Evolutionary conservation across 352 stramenopile species (phyloP).

Genomic region (Phytophthora pistaciae): DNA sequence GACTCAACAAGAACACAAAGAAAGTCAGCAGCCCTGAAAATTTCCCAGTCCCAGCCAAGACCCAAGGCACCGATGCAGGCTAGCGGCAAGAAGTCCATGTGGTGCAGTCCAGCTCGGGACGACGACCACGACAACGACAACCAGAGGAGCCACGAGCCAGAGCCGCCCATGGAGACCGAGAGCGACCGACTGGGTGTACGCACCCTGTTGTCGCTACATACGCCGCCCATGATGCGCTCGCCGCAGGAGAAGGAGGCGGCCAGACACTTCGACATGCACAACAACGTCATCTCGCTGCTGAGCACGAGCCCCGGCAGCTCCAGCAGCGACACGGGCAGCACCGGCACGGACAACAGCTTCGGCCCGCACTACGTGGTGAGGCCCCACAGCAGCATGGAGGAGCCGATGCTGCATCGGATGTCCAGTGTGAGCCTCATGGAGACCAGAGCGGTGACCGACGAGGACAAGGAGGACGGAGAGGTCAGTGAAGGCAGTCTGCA

Average conservation of each 20-base stretch:
- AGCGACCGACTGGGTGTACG: conserved; percentile 27
- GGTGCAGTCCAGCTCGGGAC: conserved; percentile 28
- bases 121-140: background rate
- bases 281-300: conserved; percentile 39
- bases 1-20: conserved; percentile 20
- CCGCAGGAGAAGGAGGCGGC: conserved; percentile 24
- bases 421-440: conserved; percentile 63
- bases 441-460: background rate
- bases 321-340: conserved; percentile 48
- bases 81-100: conserved; percentile 30
- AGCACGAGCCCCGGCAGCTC: conserved; percentile 36
- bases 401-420: conserved; percentile 50
- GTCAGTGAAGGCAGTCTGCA: conserved; percentile 7
- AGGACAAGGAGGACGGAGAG: conserved; percentile 27
- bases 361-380: conserved; percentile 10
- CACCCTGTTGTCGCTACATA: conserved; percentile 36
- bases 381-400: conserved; percentile 15
- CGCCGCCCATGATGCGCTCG: conserved; percentile 25
- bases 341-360: conserved; percentile 37
- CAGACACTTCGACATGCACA: conserved; percentile 33
- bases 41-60: background rate
- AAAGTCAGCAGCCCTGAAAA: conserved; percentile 11
- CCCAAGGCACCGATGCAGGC: conserved; percentile 17
- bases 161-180: conserved; percentile 25
- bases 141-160: conserved; percentile 17